Evolutionary conservation across 177 flowering plant genomes (phyloP).

Genomic region (Vitis hybrid): DNA sequence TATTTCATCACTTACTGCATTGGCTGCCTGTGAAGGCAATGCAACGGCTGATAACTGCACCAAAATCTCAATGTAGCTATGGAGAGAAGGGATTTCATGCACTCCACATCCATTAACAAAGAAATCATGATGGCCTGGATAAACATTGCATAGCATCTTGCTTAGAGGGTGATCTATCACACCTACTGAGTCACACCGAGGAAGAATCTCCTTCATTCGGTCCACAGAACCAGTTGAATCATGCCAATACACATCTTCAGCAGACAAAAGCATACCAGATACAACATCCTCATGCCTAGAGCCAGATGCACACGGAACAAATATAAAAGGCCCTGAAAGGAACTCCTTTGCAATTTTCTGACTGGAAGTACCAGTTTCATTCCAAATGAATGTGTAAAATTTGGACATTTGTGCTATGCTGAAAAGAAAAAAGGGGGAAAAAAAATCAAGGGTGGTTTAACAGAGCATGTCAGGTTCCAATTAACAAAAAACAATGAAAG

Average conservation of each 20-base stretch:
- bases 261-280: slow-evolving; percentile 59
- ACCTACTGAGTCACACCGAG: slow-evolving; percentile 14
- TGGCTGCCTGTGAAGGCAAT: slow-evolving; percentile 73
- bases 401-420: slow-evolving; percentile 86
- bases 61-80: slow-evolving; percentile 58
- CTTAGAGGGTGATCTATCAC: slow-evolving; percentile 19
- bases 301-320: slow-evolving; percentile 57
- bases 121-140: slow-evolving; percentile 74
- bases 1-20: slow-evolving; percentile 48
- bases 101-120: slow-evolving; percentile 82
- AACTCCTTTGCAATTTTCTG: slow-evolving; percentile 41
- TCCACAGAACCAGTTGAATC: slow-evolving; percentile 67
- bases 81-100: slow-evolving; percentile 54
- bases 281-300: slow-evolving; percentile 51
- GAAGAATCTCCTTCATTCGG: slow-evolving; percentile 27
- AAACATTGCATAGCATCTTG: slow-evolving; percentile 54
- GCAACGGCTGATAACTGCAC: slow-evolving; percentile 51
- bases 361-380: slow-evolving; percentile 44
- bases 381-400: slow-evolving; percentile 72
- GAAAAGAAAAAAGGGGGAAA: slow-evolving; percentile 21
- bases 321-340: slow-evolving; percentile 61
- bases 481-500: background rate
- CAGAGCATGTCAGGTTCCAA: background rate
- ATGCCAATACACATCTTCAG: slow-evolving; percentile 76
- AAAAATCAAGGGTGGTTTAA: background rate